Conservation (phyloP, 345 rosid genomes). For the Sonneratia caseolaris region DNA sequence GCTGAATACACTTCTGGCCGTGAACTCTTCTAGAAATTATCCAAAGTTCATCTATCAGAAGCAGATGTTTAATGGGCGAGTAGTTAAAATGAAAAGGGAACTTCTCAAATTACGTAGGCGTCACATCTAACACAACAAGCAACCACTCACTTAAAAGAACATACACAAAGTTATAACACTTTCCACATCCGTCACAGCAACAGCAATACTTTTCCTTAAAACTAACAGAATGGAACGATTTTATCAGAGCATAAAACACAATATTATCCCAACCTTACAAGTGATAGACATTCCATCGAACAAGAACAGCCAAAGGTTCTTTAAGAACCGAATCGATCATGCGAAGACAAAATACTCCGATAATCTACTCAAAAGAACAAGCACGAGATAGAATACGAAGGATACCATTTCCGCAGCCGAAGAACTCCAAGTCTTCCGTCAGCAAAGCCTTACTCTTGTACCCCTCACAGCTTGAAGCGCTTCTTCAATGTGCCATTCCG, state of each 20-base stretch:
- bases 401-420: neutral
- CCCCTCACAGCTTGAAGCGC: neutral
- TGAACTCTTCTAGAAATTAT: neutral
- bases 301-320: neutral
- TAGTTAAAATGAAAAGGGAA: neutral
- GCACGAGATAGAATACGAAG: neutral
- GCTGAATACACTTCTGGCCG: neutral
- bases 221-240: neutral
- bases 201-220: neutral
- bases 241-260: neutral
- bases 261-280: neutral
- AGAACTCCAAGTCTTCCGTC: neutral
- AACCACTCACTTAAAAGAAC: neutral
- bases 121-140: neutral
- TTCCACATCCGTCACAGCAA: neutral
- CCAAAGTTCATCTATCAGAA: neutral
- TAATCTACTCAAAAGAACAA: neutral
- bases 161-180: neutral
- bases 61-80: neutral
- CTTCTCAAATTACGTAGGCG: neutral
- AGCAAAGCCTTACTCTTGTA: neutral
- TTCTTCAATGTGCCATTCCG: slow-evolving; percentile 3
- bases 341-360: neutral
- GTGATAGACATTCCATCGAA: neutral
- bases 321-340: neutral